A percentile compares a stretch with the other conserved stretches of the same genome.
phyloP scores from a whole-genome alignment of 495 filamentous ascomycete genomes.

The Apiosordaria backusii region DNA sequence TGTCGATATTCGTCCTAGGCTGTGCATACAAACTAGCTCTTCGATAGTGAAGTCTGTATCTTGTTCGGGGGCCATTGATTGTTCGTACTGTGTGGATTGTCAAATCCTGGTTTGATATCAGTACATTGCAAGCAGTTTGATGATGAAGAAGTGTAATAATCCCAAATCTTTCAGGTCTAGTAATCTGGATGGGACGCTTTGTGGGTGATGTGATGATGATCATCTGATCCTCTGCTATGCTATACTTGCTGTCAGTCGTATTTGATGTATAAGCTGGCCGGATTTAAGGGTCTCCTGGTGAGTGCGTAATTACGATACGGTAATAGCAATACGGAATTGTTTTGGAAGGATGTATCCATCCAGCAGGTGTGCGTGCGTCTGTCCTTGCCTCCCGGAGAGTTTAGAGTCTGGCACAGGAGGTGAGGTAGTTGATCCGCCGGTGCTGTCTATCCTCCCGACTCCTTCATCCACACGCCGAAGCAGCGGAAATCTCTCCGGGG shows the following conservation, averaged over 20 bases:
- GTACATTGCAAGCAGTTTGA: background rate
- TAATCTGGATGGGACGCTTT: background rate
- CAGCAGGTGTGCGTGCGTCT: too few relatives aligned
- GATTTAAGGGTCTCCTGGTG: background rate
- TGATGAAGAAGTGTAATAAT: background rate
- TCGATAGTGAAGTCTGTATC: background rate
- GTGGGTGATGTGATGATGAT: background rate
- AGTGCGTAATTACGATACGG: background rate
- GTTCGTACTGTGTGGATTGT: background rate
- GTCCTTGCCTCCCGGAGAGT: background rate
- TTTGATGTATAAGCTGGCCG: background rate
- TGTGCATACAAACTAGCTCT: background rate
- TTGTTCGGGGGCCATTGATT: background rate
- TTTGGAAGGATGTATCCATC: background rate
- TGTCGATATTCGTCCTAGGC: background rate
- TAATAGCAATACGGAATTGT: background rate
- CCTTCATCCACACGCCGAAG: background rate
- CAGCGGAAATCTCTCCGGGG: background rate
- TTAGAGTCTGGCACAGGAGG: background rate
- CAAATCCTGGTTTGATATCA: background rate
- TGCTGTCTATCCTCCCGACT: background rate
- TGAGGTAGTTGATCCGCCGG: background rate
- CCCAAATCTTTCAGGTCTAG: too few relatives aligned
- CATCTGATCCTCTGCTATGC: background rate
- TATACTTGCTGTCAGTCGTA: background rate